A percentile compares a stretch with the other conserved stretches of the same genome.
These are phyloP conservation scores for Scedosporium boydii DNA, from an alignment of 2,329 filamentous ascomycete species.

Conservation along the genomic window DNA sequence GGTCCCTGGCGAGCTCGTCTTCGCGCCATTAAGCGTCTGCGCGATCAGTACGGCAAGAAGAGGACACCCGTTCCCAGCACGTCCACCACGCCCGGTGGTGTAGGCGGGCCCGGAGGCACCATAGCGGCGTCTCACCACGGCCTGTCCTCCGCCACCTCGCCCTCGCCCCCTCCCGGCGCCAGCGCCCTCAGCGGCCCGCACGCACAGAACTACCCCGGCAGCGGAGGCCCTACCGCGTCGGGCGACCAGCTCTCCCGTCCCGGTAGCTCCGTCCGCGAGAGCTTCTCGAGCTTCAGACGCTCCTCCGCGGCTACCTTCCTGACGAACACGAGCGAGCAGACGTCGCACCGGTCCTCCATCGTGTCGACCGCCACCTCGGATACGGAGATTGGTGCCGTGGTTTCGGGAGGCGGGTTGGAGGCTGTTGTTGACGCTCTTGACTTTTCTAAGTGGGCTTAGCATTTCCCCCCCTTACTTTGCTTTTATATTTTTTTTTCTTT, in stretches of 20 bases:
- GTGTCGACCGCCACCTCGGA: constrained; percentile 45
- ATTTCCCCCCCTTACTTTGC: not conserved
- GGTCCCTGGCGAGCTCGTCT: constrained; percentile 86
- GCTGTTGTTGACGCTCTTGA: constrained; percentile 36
- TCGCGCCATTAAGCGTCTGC: constrained; percentile 71
- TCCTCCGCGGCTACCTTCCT: constrained; percentile 60
- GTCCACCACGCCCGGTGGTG: constrained; percentile 18
- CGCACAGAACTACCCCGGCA: constrained; percentile 2
- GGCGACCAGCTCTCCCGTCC: constrained; percentile 27
- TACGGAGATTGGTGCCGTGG: constrained; percentile 32
- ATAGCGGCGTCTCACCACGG: constrained; percentile 18
- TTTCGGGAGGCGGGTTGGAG: constrained; percentile 23
- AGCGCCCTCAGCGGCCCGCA: constrained; percentile 12
- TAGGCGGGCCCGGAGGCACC: constrained; percentile 15
- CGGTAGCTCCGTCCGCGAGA: constrained; percentile 43
- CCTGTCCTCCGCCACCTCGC: constrained; percentile 19
- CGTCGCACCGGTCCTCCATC: constrained; percentile 49
- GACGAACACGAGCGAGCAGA: constrained; percentile 44
- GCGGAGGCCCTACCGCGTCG: constrained; percentile 7
- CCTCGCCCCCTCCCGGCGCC: constrained; percentile 7
- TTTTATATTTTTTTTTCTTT: not conserved
- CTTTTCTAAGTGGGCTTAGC: constrained; percentile 39
- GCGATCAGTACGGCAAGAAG: constrained; percentile 54
- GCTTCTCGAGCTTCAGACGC: constrained; percentile 49
- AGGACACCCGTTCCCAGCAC: constrained; percentile 20